phyloP scores from a whole-genome alignment of 2,329 filamentous ascomycete genomes.

The Aspergillus carbonarius region DNA sequence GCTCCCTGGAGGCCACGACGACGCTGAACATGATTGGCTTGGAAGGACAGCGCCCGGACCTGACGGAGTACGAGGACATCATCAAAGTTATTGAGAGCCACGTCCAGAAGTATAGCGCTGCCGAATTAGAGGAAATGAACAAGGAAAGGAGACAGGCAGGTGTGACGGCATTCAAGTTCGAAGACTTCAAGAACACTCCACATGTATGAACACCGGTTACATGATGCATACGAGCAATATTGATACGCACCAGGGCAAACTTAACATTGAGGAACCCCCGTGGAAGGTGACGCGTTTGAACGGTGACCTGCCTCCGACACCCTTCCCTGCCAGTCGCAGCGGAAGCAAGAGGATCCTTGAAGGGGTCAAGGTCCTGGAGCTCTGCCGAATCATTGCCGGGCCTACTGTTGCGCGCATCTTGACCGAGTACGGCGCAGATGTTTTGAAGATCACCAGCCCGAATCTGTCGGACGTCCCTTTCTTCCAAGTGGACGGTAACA shows the following conservation, averaged over 20 bases:
- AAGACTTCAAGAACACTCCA: constrained; percentile 58
- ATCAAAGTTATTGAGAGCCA: constrained; percentile 60
- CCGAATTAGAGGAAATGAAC: constrained; percentile 61
- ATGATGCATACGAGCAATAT: not conserved
- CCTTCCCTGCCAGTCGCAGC: constrained; percentile 31
- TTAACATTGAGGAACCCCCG: constrained; percentile 36
- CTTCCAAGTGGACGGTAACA: constrained; percentile 71
- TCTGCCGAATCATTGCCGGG: constrained; percentile 72
- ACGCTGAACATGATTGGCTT: constrained; percentile 70
- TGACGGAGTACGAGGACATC: constrained; percentile 61
- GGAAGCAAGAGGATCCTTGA: constrained; percentile 36
- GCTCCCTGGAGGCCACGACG: constrained; percentile 68
- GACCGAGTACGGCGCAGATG: constrained; percentile 69
- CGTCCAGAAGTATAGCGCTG: constrained; percentile 55
- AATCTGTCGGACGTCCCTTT: constrained; percentile 69
- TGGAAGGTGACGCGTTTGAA: constrained; percentile 36
- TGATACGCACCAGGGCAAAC: constrained; percentile 25
- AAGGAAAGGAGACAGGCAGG: constrained; percentile 59
- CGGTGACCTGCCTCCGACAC: constrained; percentile 29
- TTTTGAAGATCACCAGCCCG: constrained; percentile 68
- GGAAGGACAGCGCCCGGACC: constrained; percentile 59
- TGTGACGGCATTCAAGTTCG: constrained; percentile 58
- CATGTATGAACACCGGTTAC: constrained; percentile 43
- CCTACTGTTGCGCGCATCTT: constrained; percentile 68
- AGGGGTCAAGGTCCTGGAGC: constrained; percentile 70